Percentiles rank a stretch among this genome's conserved stretches.
Conservation (phyloP, 768 basidiomycete genomes). For the Boletus tomentosulus region DNA sequence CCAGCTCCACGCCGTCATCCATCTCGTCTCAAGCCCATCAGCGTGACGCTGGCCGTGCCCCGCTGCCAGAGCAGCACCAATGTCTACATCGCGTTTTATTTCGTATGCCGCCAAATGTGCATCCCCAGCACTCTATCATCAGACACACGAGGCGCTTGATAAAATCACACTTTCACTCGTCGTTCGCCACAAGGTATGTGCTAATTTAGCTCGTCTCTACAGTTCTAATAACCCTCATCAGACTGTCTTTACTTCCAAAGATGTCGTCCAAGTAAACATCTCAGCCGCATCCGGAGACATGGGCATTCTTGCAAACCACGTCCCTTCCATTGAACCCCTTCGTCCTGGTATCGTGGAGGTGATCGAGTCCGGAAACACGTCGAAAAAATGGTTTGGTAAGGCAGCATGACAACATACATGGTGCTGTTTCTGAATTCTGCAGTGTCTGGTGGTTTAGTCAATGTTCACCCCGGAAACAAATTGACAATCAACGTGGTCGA, state of each 20-base stretch:
- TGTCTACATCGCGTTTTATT: conserved; percentile 75
- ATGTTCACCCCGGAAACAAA: conserved; percentile 95
- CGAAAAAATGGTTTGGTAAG: conserved; percentile 97
- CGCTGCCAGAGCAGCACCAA: too few species aligned
- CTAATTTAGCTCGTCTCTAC: conserved; percentile 18
- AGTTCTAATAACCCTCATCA: conserved; percentile 33
- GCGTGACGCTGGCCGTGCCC: too few species aligned
- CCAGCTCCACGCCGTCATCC: too few species aligned
- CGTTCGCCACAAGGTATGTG: conserved; percentile 92
- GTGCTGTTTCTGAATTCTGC: conserved; percentile 6
- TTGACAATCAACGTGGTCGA: conserved; percentile 97
- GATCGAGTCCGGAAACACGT: conserved; percentile 68
- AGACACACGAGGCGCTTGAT: conserved; percentile 77
- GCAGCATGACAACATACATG: conserved; percentile 27
- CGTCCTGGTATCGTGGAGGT: conserved; percentile 95
- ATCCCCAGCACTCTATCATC: conserved; percentile 46
- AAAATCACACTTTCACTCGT: conserved; percentile 94
- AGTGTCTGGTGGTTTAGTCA: conserved; percentile 98
- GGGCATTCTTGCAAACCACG: conserved; percentile 99
- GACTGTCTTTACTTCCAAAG: conserved; percentile 87
- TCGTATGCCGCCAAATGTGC: conserved; percentile 59
- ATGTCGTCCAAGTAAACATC: conserved; percentile 95
- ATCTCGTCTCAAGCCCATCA: too few species aligned
- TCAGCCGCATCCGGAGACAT: conserved; percentile 94
- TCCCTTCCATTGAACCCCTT: conserved; percentile 93